These are phyloP conservation scores for Podaxis rugospora DNA, from an alignment of 768 basidiomycete species.

Conservation along the genomic window DNA sequence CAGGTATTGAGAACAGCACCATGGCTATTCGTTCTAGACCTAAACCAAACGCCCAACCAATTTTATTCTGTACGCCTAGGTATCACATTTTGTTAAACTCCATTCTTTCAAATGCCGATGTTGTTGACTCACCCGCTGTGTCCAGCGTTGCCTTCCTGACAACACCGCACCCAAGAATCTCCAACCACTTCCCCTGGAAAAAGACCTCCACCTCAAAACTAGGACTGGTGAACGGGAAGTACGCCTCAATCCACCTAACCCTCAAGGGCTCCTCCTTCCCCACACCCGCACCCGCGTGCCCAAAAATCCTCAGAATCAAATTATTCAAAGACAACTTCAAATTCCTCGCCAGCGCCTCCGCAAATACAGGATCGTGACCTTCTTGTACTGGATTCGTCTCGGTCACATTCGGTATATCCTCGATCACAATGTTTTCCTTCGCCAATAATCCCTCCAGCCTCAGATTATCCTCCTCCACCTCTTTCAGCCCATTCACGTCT, in stretches of 20 bases:
- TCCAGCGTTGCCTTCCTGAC: conserved; percentile 86
- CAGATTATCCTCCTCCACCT: conserved; percentile 70
- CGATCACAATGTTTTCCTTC: conserved; percentile 75
- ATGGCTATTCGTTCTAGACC: conserved; percentile 97
- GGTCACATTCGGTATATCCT: conserved; percentile 76
- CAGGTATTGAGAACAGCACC: conserved; percentile 95
- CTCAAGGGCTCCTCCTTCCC: conserved; percentile 65
- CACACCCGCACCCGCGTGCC: conserved; percentile 41
- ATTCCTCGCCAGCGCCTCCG: conserved; percentile 75
- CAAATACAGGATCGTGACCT: conserved; percentile 68
- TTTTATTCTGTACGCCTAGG: conserved; percentile 72
- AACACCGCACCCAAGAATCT: conserved; percentile 93
- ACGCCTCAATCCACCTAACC: conserved; percentile 96
- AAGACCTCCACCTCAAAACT: conserved; percentile 98
- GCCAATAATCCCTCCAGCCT: conserved; percentile 56
- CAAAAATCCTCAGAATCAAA: conserved; percentile 80
- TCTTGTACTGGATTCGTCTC: conserved; percentile 77
- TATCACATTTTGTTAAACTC: conserved; percentile 11
- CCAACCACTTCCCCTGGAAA: conserved; percentile 95
- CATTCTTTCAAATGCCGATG: conserved; percentile 17
- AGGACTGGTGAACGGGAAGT: conserved; percentile 96
- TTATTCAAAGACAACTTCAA: conserved; percentile 88
- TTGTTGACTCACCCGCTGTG: conserved; percentile 63
- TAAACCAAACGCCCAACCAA: conserved; percentile 98
- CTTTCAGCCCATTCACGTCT: conserved; percentile 49